A percentile compares a stretch with the other conserved stretches of the same genome.
phyloP scores from a whole-genome alignment of 805 yeast species.

The Sugiyamaella smithiae region DNA sequence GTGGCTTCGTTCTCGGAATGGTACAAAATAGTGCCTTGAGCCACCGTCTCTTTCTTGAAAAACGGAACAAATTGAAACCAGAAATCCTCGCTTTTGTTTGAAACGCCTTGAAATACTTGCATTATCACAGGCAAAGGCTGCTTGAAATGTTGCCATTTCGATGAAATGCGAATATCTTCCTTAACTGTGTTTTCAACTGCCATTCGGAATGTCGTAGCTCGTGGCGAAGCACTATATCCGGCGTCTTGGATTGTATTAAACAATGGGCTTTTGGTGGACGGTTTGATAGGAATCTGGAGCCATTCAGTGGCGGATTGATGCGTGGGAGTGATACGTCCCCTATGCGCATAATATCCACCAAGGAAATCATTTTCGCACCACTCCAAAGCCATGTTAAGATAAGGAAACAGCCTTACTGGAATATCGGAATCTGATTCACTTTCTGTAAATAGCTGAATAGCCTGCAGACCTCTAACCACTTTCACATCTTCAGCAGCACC shows the following conservation, averaged over 20 bases:
- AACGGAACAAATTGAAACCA: slow-evolving; percentile 65
- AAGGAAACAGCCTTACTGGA: slow-evolving; percentile 61
- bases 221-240: slow-evolving; percentile 29
- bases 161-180: slow-evolving; percentile 30
- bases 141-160: slow-evolving; percentile 36
- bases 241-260: slow-evolving; percentile 9
- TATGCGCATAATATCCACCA: slow-evolving; percentile 51
- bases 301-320: not conserved
- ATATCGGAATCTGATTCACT: slow-evolving; percentile 41
- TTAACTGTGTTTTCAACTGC: slow-evolving; percentile 35
- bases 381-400: slow-evolving; percentile 84
- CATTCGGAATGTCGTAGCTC: slow-evolving; percentile 26
- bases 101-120: slow-evolving; percentile 62
- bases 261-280: slow-evolving; percentile 10
- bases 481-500: slow-evolving; percentile 68
- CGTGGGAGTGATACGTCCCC: slow-evolving; percentile 22
- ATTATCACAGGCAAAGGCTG: slow-evolving; percentile 64
- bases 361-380: slow-evolving; percentile 95
- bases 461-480: slow-evolving; percentile 68
- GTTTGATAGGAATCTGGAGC: slow-evolving; percentile 4
- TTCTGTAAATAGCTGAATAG: slow-evolving; percentile 76
- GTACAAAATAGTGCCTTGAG: slow-evolving; percentile 46
- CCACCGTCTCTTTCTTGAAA: slow-evolving; percentile 50
- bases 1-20: slow-evolving; percentile 46
- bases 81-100: slow-evolving; percentile 48